These are phyloP conservation scores for Fragaria nilgerrensis DNA, from an alignment of 306 rosid genomes.

Conservation along the genomic window DNA sequence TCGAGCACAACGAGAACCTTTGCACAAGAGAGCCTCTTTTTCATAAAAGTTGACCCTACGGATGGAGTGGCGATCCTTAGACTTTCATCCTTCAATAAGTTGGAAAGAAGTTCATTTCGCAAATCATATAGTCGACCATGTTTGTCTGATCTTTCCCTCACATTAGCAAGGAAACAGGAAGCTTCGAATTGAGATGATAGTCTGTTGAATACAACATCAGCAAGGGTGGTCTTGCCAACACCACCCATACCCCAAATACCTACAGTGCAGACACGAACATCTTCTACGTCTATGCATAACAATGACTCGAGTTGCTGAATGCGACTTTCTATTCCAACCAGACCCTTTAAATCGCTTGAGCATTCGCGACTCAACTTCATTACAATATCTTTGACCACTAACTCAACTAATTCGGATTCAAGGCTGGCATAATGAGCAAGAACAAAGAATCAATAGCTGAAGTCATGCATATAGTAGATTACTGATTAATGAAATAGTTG, in stretches of 20 bases:
- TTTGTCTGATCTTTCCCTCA: not conserved
- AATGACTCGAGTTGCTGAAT: not conserved
- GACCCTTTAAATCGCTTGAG: not conserved
- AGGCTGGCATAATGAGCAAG: not conserved
- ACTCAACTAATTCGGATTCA: not conserved
- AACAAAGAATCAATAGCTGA: too few relatives aligned
- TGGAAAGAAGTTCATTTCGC: slow-evolving; percentile 4
- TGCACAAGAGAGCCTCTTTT: not conserved
- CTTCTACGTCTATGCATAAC: not conserved
- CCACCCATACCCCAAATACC: slow-evolving; percentile 34
- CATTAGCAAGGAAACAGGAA: not conserved
- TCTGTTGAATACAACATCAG: not conserved
- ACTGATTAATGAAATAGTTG: too few relatives aligned
- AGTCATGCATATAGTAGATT: too few relatives aligned
- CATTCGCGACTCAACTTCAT: not conserved
- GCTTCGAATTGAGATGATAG: not conserved
- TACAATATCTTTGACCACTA: not conserved
- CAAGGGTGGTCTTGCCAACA: not conserved
- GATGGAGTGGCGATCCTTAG: not conserved
- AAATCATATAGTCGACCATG: not conserved
- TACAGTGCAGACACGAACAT: not conserved
- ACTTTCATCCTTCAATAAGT: slow-evolving; percentile 5
- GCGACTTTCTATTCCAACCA: slow-evolving; percentile 14
- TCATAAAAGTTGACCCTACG: not conserved
- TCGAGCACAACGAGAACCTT: slow-evolving; percentile 13